A percentile compares a stretch with the other conserved stretches of the same genome.
Conservation (phyloP, 441 rosid genomes). For the Euphorbia corollata region DNA sequence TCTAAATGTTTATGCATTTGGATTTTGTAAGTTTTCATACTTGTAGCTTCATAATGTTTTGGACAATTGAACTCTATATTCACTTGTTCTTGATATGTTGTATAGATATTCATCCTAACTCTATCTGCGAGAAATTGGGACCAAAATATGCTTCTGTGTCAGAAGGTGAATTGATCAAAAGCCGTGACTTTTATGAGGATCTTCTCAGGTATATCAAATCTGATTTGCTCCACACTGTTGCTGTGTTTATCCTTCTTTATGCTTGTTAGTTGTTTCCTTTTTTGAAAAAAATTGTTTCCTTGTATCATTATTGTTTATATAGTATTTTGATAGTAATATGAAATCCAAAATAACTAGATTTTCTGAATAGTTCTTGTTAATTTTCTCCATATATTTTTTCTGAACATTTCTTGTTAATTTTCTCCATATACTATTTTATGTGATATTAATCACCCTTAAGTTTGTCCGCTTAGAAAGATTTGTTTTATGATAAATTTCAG, state of each 20-base stretch:
- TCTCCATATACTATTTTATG: no score
- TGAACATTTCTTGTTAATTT: no score
- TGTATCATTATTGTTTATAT: not conserved
- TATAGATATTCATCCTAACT: constrained; percentile 70
- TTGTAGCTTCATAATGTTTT: constrained; percentile 19
- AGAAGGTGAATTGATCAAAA: constrained; percentile 42
- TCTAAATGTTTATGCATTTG: constrained; percentile 79
- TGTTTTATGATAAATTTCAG: not conserved
- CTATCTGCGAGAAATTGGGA: constrained; percentile 75
- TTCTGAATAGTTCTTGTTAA: constrained; percentile 1
- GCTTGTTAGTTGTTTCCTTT: no score
- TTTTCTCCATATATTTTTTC: not conserved
- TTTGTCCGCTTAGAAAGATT: not conserved
- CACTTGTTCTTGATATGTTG: constrained; percentile 15
- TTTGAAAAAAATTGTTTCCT: not conserved
- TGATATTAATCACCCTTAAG: no score
- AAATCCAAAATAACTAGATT: not conserved
- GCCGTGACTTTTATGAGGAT: constrained; percentile 56
- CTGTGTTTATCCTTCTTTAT: not conserved
- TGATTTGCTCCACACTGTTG: not conserved
- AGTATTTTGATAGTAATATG: not conserved
- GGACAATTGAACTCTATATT: not conserved
- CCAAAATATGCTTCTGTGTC: constrained; percentile 62
- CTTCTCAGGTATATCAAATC: constrained; percentile 60
- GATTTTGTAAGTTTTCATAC: constrained; percentile 66